Conservation (phyloP, 306 rosid genomes). For the Cicer bijugum region DNA sequence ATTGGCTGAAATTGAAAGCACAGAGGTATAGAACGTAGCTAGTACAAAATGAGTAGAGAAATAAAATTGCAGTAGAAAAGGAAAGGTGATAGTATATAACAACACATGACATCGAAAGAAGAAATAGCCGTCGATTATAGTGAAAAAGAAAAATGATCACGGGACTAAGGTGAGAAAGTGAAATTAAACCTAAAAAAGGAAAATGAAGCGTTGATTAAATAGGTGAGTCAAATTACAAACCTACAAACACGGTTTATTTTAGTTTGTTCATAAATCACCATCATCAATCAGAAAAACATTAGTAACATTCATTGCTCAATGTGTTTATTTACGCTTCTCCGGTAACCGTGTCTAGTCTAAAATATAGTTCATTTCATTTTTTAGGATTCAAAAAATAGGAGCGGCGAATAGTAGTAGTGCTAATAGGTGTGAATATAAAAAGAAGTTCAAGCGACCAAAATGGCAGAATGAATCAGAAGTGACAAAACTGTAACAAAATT, state of each 20-base stretch:
- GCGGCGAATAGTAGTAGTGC: slow-evolving; percentile 6
- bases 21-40: not conserved
- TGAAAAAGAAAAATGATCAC: slow-evolving; percentile 36
- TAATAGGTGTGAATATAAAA: too few relatives aligned
- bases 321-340: not conserved
- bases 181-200: slow-evolving; percentile 25
- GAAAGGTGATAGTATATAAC: not conserved
- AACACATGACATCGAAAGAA: slow-evolving; percentile 38
- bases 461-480: slow-evolving; percentile 48
- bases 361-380: too few relatives aligned
- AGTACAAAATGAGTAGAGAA: not conserved
- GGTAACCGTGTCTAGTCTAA: not conserved
- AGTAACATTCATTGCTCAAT: slow-evolving; percentile 21
- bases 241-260: not conserved
- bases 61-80: not conserved
- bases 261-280: not conserved
- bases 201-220: not conserved
- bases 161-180: slow-evolving; percentile 35
- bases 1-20: not conserved
- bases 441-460: slow-evolving; percentile 31
- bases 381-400: not conserved
- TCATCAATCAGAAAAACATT: not conserved
- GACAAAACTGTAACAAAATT: slow-evolving; percentile 48
- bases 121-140: slow-evolving; percentile 43
- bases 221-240: not conserved